Percentiles rank a stretch among this genome's conserved stretches.
Evolutionary conservation across 108 stramenopile genomes (phyloP).

Genomic region (Epipyxis sp.): DNA sequence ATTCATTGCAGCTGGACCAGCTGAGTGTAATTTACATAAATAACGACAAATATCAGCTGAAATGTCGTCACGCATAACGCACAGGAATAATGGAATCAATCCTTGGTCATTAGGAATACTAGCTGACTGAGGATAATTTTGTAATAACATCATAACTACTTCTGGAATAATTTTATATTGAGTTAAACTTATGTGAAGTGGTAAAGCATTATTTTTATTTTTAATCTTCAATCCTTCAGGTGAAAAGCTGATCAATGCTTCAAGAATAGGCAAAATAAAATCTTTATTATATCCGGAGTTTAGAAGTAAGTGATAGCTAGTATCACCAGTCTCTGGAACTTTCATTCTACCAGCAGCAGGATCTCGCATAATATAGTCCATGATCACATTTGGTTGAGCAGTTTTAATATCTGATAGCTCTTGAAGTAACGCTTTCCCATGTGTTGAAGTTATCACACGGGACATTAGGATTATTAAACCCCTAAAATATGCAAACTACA

Average conservation of each 20-base stretch:
- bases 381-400: background rate
- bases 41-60: background rate
- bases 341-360: background rate
- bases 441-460: too few relatives aligned
- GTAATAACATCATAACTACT: background rate
- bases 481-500: too few relatives aligned
- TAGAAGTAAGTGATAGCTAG: background rate
- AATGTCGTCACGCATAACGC: background rate
- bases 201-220: background rate
- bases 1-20: background rate
- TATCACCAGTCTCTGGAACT: background rate
- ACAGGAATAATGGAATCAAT: background rate
- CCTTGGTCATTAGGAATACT: background rate
- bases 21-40: conserved; percentile 6
- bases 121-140: background rate
- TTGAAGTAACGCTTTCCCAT: background rate
- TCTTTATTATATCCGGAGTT: background rate
- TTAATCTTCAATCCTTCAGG: background rate
- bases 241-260: background rate
- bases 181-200: background rate
- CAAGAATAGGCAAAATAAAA: background rate
- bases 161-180: background rate
- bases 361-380: background rate
- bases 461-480: too few relatives aligned
- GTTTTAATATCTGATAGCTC: background rate